Percentiles rank a stretch among this genome's conserved stretches.
Evolutionary conservation across 495 filamentous ascomycete species (phyloP).

Genomic region (Talaromyces stipitatus): DNA sequence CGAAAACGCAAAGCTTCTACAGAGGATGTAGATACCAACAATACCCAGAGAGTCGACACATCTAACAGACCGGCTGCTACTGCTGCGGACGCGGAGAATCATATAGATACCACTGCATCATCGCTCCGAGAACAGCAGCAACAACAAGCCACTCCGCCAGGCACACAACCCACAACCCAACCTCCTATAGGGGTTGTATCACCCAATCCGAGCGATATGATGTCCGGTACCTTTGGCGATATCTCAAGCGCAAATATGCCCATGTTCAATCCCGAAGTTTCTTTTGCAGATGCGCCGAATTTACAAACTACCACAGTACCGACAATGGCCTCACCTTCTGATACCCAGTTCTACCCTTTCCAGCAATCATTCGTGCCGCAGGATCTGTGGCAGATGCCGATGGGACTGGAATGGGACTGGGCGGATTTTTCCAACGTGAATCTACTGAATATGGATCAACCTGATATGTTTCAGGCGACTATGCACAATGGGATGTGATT

Average conservation of each 20-base stretch:
- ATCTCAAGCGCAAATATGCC: not conserved
- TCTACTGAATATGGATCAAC: conserved; percentile 31
- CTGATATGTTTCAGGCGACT: conserved; percentile 14
- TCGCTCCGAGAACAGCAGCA: conserved; percentile 8
- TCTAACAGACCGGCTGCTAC: not conserved
- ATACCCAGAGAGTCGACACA: conserved; percentile 5
- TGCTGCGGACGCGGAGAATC: not conserved
- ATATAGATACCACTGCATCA: not conserved
- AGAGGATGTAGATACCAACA: conserved; percentile 21
- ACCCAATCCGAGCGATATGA: not conserved
- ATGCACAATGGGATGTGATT: conserved; percentile 19
- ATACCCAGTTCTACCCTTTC: conserved; percentile 43
- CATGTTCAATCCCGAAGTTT: not conserved
- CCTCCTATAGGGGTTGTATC: not conserved
- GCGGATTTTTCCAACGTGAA: conserved; percentile 63
- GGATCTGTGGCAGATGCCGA: conserved; percentile 92
- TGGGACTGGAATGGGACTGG: conserved; percentile 99
- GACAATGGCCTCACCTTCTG: conserved; percentile 31
- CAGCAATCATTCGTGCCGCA: conserved; percentile 95
- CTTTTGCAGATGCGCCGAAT: conserved; percentile 9
- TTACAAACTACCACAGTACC: conserved; percentile 15
- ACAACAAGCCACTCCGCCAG: conserved; percentile 1
- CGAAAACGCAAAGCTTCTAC: conserved; percentile 69
- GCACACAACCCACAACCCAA: conserved; percentile 8
- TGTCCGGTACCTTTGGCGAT: not conserved